Evolutionary conservation across 2,329 filamentous ascomycete species (phyloP), one percentile per base, ranked within the genome.

Genomic region (Alternaria rosae): DNA sequence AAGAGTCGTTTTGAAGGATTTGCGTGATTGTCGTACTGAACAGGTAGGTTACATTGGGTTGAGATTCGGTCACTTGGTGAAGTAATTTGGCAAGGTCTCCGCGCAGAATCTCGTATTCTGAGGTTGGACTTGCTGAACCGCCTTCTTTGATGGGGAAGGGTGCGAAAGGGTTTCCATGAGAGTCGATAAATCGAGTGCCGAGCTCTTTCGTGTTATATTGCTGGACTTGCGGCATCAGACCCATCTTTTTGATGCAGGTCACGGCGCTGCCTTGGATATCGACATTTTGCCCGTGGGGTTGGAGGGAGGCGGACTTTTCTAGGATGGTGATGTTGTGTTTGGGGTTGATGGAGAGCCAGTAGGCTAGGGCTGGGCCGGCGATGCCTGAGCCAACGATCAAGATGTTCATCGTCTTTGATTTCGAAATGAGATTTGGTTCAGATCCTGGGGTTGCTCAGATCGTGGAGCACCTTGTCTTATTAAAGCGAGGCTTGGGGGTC

Each of bases 151-250:
- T 48, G 3, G 45, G 25, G 26, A 48, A 48, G 17, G n/a, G 45
- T 0, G 25, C 25, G 3, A 30, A 88, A 82, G 3, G 65, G 57
- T 3, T 21, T 48, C 25, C 25, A 8, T 48, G n/a, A 0, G 44
- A 47, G 25, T 47, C 10, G 9, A 47, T 28, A 15, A 47, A 47
- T 1, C 23, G 23, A 0, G 44, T 47, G n/a, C 23, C 44, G 11
- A 47, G 44, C 10, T 47, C 44, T 20, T 47, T 47, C 2, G 44
- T 47, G 44, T 47, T 47, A 23, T 2, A 47, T 4, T 28, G 25
- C 44, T 47, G 5, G 10, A 47, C 44, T 8, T 28, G 25, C n/a
- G 25, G 25, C 23, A 47, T 20, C 3, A 47, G 44, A n/a, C 44
- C n/a, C 25, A 47, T 47, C 25, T 47, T 28, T 26, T 47, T 47